A percentile compares a stretch with the other conserved stretches of the same genome.
phyloP scores from a whole-genome alignment of 1,284 basidiomycete species.

The Tilletia walkeri region DNA sequence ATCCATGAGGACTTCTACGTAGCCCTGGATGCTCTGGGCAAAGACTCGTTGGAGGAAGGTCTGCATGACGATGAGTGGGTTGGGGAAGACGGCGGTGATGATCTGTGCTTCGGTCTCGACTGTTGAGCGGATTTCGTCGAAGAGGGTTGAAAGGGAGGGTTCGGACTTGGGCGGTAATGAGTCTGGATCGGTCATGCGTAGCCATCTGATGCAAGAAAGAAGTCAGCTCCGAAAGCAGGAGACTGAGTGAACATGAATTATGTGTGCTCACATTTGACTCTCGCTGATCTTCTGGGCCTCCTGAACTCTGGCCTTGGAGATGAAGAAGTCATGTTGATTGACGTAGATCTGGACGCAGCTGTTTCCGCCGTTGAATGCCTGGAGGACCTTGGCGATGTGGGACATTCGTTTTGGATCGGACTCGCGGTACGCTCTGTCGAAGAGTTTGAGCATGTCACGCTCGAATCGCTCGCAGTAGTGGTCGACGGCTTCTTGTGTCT shows the following conservation, averaged over 20 bases:
- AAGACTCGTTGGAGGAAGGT: slow-evolving; percentile 97
- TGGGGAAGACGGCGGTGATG: slow-evolving; percentile 96
- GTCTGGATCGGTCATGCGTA: slow-evolving; percentile 64
- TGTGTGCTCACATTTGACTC: slow-evolving; percentile 64
- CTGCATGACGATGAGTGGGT: slow-evolving; percentile 95
- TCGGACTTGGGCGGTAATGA: slow-evolving; percentile 75
- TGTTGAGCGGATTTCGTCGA: slow-evolving; percentile 82
- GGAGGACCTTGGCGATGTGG: slow-evolving; percentile 92
- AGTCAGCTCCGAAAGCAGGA: neutral
- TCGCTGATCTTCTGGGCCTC: slow-evolving; percentile 65
- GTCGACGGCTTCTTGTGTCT: slow-evolving; percentile 66
- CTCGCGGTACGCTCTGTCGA: slow-evolving; percentile 80
- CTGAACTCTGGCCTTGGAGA: slow-evolving; percentile 65
- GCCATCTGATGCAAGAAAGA: slow-evolving; percentile 66
- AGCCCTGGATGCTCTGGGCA: slow-evolving; percentile 71
- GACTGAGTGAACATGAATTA: too few relatives aligned
- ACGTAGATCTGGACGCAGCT: slow-evolving; percentile 98
- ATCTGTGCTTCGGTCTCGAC: slow-evolving; percentile 96
- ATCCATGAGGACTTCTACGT: slow-evolving; percentile 53
- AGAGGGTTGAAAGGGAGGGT: slow-evolving; percentile 74
- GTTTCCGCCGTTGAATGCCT: slow-evolving; percentile 96
- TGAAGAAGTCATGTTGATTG: slow-evolving; percentile 82
- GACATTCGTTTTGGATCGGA: slow-evolving; percentile 99
- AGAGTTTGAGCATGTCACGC: slow-evolving; percentile 94
- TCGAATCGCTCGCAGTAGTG: slow-evolving; percentile 98